Base-by-base conservation (phyloP, 2,329 filamentous ascomycete genomes). In the Graphiopsis chlorocephala region DNA sequence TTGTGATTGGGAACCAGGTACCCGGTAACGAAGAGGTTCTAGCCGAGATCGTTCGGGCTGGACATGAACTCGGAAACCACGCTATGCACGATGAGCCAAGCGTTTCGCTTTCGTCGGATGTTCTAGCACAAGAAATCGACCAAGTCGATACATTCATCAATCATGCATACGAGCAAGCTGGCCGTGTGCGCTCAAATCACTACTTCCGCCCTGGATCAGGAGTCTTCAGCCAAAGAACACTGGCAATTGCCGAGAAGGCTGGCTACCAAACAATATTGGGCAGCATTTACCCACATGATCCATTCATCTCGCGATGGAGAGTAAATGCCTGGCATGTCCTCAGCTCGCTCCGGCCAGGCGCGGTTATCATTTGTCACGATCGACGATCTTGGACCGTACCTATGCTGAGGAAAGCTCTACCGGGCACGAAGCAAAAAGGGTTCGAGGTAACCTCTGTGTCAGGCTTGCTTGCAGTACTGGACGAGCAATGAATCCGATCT, bases 151-250 rank as follows among this genome's bases (percentile, higher is more conserved):
- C 68, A 0, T 81, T 85, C 72, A 85, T 93, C 59, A 77, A 81
- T 10, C 70, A 75, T 0, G 86, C 87, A 1, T 90, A 91, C 72
- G 69, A 75, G 4, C 71, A 76, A 7, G 73, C 75, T 2, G 74
- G 71, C 2, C 60, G 57, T 60, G 68, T 75, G 50, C 81, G 85
- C 14, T 80, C 82, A 23, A 83, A 82, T 23, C 86, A 84, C 68
- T 94, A 89, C 77, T 97, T 95, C 77, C 86, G 93, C 0, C 93
- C 93, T 0, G 93, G 93, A 0, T 93, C 89, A 0, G 93, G 93
- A 15, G 89, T 96, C 76, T 96, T 96, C 79, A 92, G 85, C 72
- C 80, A 81, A 48, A 77, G 85, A 20, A 93, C 96, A 87, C 82
- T 90, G 17, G 73, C 73, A 35, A 74, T 89, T 38, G 78, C 92